These are phyloP conservation scores for Lotmaria passim DNA, from an alignment of 208 protist genomes.

Conservation along the genomic window DNA sequence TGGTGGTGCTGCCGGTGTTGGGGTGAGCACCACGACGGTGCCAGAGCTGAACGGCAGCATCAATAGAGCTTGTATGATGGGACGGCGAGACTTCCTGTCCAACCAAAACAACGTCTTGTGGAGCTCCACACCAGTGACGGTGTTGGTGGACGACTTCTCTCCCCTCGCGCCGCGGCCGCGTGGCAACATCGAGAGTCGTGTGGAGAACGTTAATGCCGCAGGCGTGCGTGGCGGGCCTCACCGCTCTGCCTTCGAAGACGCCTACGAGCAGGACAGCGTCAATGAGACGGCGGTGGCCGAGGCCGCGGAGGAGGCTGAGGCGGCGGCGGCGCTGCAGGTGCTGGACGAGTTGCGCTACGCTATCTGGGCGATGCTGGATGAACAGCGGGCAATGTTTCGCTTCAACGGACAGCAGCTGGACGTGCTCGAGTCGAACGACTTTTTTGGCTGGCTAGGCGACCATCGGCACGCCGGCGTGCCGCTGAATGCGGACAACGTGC, in stretches of 20 bases:
- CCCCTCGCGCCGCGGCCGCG: not conserved
- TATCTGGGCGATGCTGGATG: constrained; percentile 37
- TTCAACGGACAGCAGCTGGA: constrained; percentile 23
- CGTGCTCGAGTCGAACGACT: constrained; percentile 19
- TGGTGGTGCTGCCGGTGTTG: not conserved
- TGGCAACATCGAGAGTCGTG: not conserved
- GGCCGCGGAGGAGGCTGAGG: constrained; percentile 18
- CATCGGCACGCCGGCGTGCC: not conserved
- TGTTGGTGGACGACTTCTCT: constrained; percentile 15
- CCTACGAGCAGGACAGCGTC: constrained; percentile 5
- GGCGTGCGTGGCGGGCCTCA: not conserved
- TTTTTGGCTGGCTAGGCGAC: constrained; percentile 9
- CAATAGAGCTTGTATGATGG: not conserved
- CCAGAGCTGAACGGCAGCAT: constrained; percentile 14
- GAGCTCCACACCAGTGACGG: constrained; percentile 12
- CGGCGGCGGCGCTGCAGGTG: constrained; percentile 8
- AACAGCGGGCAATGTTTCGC: constrained; percentile 30
- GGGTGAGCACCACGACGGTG: not conserved
- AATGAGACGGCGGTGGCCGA: constrained; percentile 6
- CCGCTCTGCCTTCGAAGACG: constrained; percentile 19
- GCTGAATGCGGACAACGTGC: not conserved
- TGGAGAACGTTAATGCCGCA: not conserved
- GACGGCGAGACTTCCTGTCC: constrained; percentile 8
- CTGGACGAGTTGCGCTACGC: constrained; percentile 38
- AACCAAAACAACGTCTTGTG: constrained; percentile 30